These are phyloP conservation scores for Trichosporon sp. DNA, from an alignment of 1,284 basidiomycete species.

Conservation along the genomic window DNA sequence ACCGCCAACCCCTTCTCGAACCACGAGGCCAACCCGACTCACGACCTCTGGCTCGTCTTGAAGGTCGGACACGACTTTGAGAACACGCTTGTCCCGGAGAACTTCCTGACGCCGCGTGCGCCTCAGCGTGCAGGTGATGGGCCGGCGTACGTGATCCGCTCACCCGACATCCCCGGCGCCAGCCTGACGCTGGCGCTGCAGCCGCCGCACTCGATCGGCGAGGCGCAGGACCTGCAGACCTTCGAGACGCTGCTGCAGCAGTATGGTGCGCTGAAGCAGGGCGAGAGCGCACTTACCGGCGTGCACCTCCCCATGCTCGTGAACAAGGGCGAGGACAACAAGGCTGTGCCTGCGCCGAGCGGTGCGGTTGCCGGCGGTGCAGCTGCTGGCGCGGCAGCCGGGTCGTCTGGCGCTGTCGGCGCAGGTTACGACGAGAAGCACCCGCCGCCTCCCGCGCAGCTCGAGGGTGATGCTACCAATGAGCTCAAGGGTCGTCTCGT, in stretches of 20 bases:
- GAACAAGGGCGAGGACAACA: not conserved
- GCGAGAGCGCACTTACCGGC: constrained; percentile 26
- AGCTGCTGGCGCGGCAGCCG: not conserved
- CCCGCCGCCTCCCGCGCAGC: not conserved
- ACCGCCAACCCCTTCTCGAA: constrained; percentile 46
- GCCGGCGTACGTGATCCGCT: constrained; percentile 22
- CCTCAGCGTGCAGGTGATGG: constrained; percentile 25
- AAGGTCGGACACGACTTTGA: constrained; percentile 42
- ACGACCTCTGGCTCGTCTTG: constrained; percentile 48
- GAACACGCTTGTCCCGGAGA: constrained; percentile 36
- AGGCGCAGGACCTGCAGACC: constrained; percentile 60
- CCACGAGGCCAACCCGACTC: constrained; percentile 37
- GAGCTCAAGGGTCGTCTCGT: constrained; percentile 63
- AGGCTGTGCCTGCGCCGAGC: not conserved
- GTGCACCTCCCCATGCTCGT: constrained; percentile 18
- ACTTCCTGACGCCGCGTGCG: constrained; percentile 20
- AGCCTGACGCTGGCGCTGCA: constrained; percentile 51
- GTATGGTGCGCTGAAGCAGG: constrained; percentile 52
- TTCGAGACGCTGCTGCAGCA: constrained; percentile 65
- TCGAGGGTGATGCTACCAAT: not conserved
- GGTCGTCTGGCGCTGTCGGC: not conserved
- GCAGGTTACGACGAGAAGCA: constrained; percentile 1
- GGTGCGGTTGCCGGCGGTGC: constrained; percentile 8
- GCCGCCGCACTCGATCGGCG: constrained; percentile 12
- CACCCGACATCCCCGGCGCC: constrained; percentile 30